A percentile compares a stretch with the other conserved stretches of the same genome.
Conservation (phyloP, 345 rosid genomes). For the Camelina laxa region DNA sequence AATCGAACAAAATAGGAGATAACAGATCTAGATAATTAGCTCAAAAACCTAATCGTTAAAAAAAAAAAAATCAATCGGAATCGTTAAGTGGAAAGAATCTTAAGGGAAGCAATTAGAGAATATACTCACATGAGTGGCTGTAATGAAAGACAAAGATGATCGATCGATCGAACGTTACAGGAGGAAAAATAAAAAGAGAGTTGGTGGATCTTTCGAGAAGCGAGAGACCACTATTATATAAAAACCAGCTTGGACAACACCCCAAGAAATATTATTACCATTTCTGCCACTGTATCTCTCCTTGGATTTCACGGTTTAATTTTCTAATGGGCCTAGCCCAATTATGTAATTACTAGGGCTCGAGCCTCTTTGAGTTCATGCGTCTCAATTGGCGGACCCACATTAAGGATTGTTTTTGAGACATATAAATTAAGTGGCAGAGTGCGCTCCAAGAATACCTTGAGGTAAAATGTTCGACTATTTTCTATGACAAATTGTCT, state of each 20-base stretch:
- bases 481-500: no score
- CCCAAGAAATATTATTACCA: conserved; percentile 15
- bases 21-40: conserved; percentile 17
- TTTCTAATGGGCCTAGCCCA: background rate
- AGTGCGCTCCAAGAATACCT: no score
- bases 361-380: conserved; percentile 3
- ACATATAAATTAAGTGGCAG: no score
- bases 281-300: background rate
- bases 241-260: conserved; percentile 36
- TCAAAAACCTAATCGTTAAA: background rate
- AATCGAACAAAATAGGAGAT: conserved; percentile 1
- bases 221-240: background rate
- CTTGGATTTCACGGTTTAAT: conserved; percentile 24
- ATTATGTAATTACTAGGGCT: background rate
- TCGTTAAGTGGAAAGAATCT: background rate
- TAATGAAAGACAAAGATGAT: conserved; percentile 3
- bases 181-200: conserved; percentile 1
- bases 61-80: background rate
- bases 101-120: background rate
- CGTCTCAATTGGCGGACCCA: no score
- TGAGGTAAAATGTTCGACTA: no score
- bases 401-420: no score
- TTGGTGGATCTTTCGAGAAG: conserved; percentile 41
- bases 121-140: conserved; percentile 31
- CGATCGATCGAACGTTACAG: conserved; percentile 5